phyloP scores from a whole-genome alignment of 1,284 basidiomycete genomes.

The Sporisorium reilianum region DNA sequence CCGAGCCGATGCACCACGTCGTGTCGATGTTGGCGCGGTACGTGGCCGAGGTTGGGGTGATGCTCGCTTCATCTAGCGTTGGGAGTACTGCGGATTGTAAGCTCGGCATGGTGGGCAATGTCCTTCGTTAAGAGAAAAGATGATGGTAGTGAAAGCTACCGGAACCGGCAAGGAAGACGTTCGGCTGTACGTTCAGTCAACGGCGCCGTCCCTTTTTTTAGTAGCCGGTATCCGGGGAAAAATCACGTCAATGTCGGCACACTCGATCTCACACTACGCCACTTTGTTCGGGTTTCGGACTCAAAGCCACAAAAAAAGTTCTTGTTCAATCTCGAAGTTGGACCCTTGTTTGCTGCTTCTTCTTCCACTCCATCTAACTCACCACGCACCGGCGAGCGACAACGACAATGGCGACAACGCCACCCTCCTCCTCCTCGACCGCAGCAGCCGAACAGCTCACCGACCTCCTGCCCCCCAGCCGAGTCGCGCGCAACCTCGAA shows the following conservation, averaged over 20 bases:
- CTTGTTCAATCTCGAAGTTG: too few species aligned
- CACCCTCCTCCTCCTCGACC: constrained; percentile 7
- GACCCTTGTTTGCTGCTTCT: neutral
- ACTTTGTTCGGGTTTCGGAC: too few species aligned
- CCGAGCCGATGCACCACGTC: constrained; percentile 49
- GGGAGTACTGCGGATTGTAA: constrained; percentile 23
- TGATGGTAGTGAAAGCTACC: too few species aligned
- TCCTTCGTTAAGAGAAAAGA: too few species aligned
- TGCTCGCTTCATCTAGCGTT: constrained; percentile 16
- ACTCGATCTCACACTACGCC: too few species aligned
- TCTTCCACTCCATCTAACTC: neutral
- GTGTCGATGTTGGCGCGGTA: constrained; percentile 35
- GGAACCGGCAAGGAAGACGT: too few species aligned
- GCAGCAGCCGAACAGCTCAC: constrained; percentile 26
- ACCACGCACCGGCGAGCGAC: too few species aligned
- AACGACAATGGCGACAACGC: neutral
- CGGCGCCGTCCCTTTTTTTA: too few species aligned
- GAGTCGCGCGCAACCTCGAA: constrained; percentile 51
- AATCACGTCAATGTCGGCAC: too few species aligned
- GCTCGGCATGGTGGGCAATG: constrained; percentile 21
- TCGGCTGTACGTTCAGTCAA: too few species aligned
- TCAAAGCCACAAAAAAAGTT: too few species aligned
- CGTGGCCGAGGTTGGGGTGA: constrained; percentile 17
- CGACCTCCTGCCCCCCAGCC: constrained; percentile 32
- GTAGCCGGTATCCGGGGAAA: too few species aligned